Evolutionary conservation across 1,139 yeast species (phyloP), one percentile per base, ranked within the genome.

Genomic region (Magnusiomyces sp.): DNA sequence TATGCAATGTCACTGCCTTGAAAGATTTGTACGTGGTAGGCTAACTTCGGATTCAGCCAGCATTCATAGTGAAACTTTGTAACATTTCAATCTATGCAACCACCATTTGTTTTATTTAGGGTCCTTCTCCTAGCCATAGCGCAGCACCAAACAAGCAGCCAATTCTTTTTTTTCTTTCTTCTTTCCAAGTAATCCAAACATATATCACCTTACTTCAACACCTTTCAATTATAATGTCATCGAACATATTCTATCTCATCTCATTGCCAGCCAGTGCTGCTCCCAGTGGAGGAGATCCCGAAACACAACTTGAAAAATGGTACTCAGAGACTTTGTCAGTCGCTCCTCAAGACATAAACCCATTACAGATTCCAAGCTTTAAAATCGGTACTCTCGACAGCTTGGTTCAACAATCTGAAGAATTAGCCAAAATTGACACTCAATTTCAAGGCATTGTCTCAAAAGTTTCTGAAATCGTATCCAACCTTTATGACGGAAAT

Each of bases 331-430:
- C 64, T 37, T 43, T 58, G 38, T 46, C 42, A 27, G 49, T 64
- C 14, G 58, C 62, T 17, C 56, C 57, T 27, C 49, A 58, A 48
- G 56, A 53, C 19, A 59, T 60, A 45, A 63, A 67, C 52, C 70
- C 70, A 51, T 78, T 86, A 55, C 71, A 73, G 41, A 74, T 89
- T 49, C 98, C 97, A n/a, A 81, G 76, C 56, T 90, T 92, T 68
- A 94, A 92, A 68, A 87, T 92, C 58, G 97, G 97, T 36, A 90
- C 97, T 2, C 76, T 92, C 63, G 99, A 94, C 69, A 83, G 90
- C 40, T 75, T 92, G 55, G 95, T 92, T 50, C 81, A 83, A 61
- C 92, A 89, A 68, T 81, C 92, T 64, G 98, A 94, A 61, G 97
- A 90, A 63, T 74, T 94, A 54, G 72, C 79, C 46, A 89, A 88